Evolutionary conservation across 441 rosid genomes (phyloP).

Genomic region (Adansonia gregorii): DNA sequence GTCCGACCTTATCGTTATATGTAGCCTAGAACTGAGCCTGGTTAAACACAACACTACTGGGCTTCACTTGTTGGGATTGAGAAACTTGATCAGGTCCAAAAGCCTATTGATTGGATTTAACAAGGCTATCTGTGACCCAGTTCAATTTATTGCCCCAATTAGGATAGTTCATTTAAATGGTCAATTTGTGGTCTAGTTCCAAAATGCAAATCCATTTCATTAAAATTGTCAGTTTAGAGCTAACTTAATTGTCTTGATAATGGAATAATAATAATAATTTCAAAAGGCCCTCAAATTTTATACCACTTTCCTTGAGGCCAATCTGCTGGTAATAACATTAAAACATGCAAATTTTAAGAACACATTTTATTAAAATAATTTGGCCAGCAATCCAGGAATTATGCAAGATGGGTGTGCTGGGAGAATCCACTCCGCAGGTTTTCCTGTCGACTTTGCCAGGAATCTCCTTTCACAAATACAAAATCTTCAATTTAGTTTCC

Average conservation of each 20-base stretch:
- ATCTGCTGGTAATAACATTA: neutral
- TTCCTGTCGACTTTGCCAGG: conserved; percentile 16
- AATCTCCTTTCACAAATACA: neutral
- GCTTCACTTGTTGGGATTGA: neutral
- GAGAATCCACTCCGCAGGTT: conserved; percentile 12
- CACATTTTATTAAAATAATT: neutral
- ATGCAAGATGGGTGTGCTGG: neutral
- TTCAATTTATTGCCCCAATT: neutral
- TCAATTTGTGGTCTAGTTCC: neutral
- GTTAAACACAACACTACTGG: neutral
- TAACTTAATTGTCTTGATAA: too few species aligned
- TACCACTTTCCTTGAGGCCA: neutral
- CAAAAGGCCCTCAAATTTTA: too few species aligned
- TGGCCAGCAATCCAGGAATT: neutral
- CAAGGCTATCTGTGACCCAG: neutral
- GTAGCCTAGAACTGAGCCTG: too few species aligned
- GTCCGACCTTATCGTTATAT: too few species aligned
- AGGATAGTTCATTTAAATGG: neutral
- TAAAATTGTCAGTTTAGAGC: neutral
- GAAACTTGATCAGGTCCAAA: neutral
- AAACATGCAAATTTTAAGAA: neutral
- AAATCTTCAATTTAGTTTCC: conserved; percentile 3
- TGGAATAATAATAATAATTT: too few species aligned
- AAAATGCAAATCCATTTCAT: neutral
- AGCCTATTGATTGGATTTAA: neutral